Evolutionary conservation across 371 early-diverging fungal species (phyloP).

Genomic region (Apophysomyces trapeziformis): DNA sequence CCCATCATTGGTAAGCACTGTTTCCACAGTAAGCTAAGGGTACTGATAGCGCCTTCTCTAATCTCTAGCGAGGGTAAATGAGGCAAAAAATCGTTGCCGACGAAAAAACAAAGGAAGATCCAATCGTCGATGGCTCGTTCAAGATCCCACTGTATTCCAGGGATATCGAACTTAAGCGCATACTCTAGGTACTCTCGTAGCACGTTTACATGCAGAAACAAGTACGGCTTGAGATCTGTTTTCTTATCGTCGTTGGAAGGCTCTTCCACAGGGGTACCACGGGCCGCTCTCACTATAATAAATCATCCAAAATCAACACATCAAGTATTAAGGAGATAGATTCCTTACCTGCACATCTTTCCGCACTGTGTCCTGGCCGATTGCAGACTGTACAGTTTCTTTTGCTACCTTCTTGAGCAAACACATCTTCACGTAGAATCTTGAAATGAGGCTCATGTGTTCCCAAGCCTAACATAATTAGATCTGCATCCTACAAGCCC

Average conservation of each 20-base stretch:
- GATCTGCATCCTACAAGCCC: conserved; percentile 91
- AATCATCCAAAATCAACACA: conserved; percentile 10
- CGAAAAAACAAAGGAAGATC: conserved; percentile 99
- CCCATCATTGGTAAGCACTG: conserved; percentile 71
- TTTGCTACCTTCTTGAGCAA: conserved; percentile 63
- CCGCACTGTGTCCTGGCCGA: conserved; percentile 81
- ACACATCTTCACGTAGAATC: conserved; percentile 97
- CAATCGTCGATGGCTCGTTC: conserved; percentile 98
- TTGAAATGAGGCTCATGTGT: conserved; percentile 98
- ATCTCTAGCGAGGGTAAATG: conserved; percentile 98
- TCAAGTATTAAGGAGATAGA: not conserved
- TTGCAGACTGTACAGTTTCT: conserved; percentile 83
- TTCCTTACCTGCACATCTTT: conserved; percentile 73
- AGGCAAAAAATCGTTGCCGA: conserved; percentile 99
- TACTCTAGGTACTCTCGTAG: conserved; percentile 93
- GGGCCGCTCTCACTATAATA: conserved; percentile 49
- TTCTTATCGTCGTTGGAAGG: conserved; percentile 54
- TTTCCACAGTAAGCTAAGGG: conserved; percentile 89
- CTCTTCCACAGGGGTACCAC: conserved; percentile 18
- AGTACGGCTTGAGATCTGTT: conserved; percentile 78
- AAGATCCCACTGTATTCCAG: conserved; percentile 77
- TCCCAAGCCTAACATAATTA: conserved; percentile 99
- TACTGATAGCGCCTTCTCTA: conserved; percentile 95
- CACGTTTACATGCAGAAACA: conserved; percentile 87
- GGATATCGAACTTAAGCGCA: conserved; percentile 73